Percentiles rank a stretch among this genome's conserved stretches.
These are phyloP conservation scores for Ziziphus jujuba DNA, from an alignment of 306 rosid species.

Conservation along the genomic window DNA sequence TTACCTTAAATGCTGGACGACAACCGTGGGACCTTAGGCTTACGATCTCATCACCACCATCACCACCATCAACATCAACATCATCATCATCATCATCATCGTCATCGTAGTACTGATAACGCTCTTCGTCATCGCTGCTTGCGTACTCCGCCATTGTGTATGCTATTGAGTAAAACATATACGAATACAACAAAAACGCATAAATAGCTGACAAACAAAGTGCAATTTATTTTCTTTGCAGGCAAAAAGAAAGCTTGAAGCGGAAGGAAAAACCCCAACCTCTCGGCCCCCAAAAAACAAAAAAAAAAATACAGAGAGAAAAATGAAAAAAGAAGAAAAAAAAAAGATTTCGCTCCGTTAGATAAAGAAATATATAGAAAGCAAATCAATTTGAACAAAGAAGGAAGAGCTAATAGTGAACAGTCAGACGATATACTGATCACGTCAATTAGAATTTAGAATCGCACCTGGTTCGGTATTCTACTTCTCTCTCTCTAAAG, in stretches of 20 bases:
- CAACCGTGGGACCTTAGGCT: neutral
- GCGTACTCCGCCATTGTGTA: conserved; percentile 20
- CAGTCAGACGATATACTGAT: neutral
- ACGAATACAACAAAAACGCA: neutral
- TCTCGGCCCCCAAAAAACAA: neutral
- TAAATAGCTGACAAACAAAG: neutral
- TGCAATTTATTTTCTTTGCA: neutral
- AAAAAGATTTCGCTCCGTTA: too few species aligned
- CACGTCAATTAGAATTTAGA: neutral
- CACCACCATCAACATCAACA: neutral
- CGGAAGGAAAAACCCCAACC: conserved; percentile 9
- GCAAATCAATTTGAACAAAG: too few species aligned
- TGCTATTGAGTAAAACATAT: neutral
- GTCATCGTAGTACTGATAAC: conserved; percentile 1
- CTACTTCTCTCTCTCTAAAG: neutral
- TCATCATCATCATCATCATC: conserved; percentile 14
- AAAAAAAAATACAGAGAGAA: neutral
- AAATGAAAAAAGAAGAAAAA: neutral
- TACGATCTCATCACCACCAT: neutral
- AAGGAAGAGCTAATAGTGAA: too few species aligned
- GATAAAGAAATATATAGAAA: too few species aligned
- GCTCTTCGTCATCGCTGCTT: conserved; percentile 15
- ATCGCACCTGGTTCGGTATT: neutral
- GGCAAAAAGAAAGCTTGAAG: conserved; percentile 4
- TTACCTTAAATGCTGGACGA: conserved; percentile 21